These are phyloP conservation scores for Alternaria sp. DNA, from an alignment of 2,329 filamentous ascomycete genomes.

Conservation along the genomic window DNA sequence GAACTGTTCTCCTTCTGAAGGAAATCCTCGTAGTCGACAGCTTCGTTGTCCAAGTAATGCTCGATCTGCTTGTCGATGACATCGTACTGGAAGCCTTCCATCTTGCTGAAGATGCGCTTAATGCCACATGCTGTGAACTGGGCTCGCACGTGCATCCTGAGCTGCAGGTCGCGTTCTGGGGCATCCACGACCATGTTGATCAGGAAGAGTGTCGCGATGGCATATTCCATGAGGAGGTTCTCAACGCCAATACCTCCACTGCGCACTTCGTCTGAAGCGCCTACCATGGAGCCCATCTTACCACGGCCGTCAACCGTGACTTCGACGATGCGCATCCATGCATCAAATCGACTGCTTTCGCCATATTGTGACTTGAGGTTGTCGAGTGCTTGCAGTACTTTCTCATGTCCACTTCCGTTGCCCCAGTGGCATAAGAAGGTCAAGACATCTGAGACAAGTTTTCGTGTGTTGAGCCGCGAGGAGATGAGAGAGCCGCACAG, in stretches of 20 bases:
- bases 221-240: slow-evolving; percentile 98
- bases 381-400: slow-evolving; percentile 93
- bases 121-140: slow-evolving; percentile 97
- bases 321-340: slow-evolving; percentile 98
- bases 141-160: slow-evolving; percentile 91
- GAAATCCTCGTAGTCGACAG: slow-evolving; percentile 97
- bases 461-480: slow-evolving; percentile 86
- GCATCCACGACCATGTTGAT: slow-evolving; percentile 97
- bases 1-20: slow-evolving; percentile 90
- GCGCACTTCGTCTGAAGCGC: slow-evolving; percentile 93
- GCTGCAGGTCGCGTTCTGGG: slow-evolving; percentile 84
- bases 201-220: slow-evolving; percentile 90
- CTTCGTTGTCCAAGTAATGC: slow-evolving; percentile 89
- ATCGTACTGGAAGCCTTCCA: slow-evolving; percentile 98
- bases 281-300: slow-evolving; percentile 98
- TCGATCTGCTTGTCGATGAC: slow-evolving; percentile 98
- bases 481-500: slow-evolving; percentile 87
- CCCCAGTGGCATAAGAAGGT: slow-evolving; percentile 97
- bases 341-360: slow-evolving; percentile 95
- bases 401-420: slow-evolving; percentile 85
- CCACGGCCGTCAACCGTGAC: slow-evolving; percentile 95
- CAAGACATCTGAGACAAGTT: slow-evolving; percentile 93
- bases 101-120: slow-evolving; percentile 92
- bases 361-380: slow-evolving; percentile 85
- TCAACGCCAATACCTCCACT: slow-evolving; percentile 98